Conservation (phyloP, 495 filamentous ascomycete species). For the Aspergillus incahuasiensis region DNA sequence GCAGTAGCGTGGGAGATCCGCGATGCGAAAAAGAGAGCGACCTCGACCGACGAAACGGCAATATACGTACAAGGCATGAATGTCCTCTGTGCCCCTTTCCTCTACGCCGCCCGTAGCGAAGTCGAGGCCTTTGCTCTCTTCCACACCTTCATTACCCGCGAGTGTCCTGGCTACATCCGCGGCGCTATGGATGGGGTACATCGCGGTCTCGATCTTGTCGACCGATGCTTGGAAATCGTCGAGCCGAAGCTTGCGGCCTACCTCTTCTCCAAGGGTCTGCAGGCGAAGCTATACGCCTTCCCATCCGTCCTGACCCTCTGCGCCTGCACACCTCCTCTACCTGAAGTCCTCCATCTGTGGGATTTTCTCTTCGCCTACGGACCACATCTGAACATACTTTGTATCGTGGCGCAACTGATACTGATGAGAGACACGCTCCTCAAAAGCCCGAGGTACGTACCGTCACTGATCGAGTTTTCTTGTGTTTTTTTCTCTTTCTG, state of each 20-base stretch:
- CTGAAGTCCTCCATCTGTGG: conserved; percentile 93
- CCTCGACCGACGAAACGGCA: conserved; percentile 55
- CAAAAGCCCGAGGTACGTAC: conserved; percentile 69
- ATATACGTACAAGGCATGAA: conserved; percentile 99
- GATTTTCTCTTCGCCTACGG: conserved; percentile 97
- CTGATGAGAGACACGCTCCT: conserved; percentile 81
- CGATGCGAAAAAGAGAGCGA: conserved; percentile 57
- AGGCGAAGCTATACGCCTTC: conserved; percentile 96
- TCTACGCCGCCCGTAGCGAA: conserved; percentile 92
- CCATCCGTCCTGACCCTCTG: conserved; percentile 91
- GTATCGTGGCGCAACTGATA: conserved; percentile 94
- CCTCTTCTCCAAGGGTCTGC: conserved; percentile 77
- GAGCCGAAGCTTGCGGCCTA: conserved; percentile 83
- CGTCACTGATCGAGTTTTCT: no score
- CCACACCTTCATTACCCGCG: conserved; percentile 77
- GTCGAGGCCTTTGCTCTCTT: conserved; percentile 92
- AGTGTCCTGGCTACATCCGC: conserved; percentile 90
- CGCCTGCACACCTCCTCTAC: conserved; percentile 94
- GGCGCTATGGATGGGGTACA: conserved; percentile 98
- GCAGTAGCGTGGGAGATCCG: conserved; percentile 90
- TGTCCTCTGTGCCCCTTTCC: conserved; percentile 94
- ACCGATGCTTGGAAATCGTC: conserved; percentile 82
- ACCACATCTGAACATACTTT: conserved; percentile 88
- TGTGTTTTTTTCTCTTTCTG: conserved; percentile 1
- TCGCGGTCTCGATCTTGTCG: conserved; percentile 82